Base-by-base conservation (phyloP, 805 yeast species). In the Suhomyces kilbournensis region DNA sequence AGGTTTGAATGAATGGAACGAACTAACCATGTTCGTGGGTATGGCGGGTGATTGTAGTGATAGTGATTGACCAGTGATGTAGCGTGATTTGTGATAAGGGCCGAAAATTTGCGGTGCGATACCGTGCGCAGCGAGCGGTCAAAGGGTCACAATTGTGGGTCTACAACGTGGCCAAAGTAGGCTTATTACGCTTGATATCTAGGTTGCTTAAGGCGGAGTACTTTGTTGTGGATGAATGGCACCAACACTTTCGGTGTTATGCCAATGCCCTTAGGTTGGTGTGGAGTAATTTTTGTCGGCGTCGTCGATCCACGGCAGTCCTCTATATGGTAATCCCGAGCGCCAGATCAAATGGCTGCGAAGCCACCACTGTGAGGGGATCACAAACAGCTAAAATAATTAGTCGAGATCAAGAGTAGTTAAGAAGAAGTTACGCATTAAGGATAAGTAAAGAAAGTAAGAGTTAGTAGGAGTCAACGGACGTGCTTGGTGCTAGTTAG, bases 281-380 rank as follows among this genome's bases (percentile, higher is more conserved):
- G 42, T 38, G 42, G 42, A 38, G 42, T 38, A 38, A 19, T 38
- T 17, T 38, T 32, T 32, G 35, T n/a, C 35, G 35, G 35, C 40
- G 22, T 19, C 42, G 17, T 19, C 17, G 42, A 32, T 5, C 22
- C 42, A 19, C 42, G 42, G 42, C 42, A n/a, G 40, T 38, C 42
- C 42, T 38, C 22, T 5, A 38, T 38, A 38, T 17, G 42, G 23
- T 9, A 20, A 30, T 17, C 20, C 49, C 40, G 28, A 28, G 49
- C 30, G 43, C 49, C 28, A 12, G 51, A 44, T 22, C 26, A 22
- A 22, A 25, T 28, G 23, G 50, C 35, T 20, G 34, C 42, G 40
- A 38, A 38, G 42, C 42, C 42, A 38, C 42, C 42, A 38, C 42
- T 38, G 42, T 38, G 20, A 38, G 20, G 20, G 40, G 40, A 20